Conservation (phyloP, 1,139 yeast genomes). For the Kodamaea plutei region DNA sequence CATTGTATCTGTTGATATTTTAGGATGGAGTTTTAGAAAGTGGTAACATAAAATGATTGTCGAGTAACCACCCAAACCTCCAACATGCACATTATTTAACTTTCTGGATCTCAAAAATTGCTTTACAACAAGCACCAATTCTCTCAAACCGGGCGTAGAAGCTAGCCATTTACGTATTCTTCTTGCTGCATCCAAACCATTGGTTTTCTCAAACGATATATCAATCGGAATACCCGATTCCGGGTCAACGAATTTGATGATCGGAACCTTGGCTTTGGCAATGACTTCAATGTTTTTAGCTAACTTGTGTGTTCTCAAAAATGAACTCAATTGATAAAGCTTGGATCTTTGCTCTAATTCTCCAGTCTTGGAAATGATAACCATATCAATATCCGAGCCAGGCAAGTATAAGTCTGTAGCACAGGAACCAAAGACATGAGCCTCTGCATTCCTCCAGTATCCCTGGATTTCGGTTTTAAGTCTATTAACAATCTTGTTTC, state of each 20-base stretch:
- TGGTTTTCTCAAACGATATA: slow-evolving; percentile 82
- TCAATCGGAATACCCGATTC: slow-evolving; percentile 74
- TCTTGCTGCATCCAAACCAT: slow-evolving; percentile 83
- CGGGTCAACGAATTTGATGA: slow-evolving; percentile 85
- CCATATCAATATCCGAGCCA: slow-evolving; percentile 96
- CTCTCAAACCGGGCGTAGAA: slow-evolving; percentile 76
- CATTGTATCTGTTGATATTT: slow-evolving; percentile 63
- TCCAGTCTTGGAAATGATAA: slow-evolving; percentile 63
- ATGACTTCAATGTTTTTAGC: slow-evolving; percentile 82
- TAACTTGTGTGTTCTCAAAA: slow-evolving; percentile 55
- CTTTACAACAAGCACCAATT: slow-evolving; percentile 77
- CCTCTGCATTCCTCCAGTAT: slow-evolving; percentile 79
- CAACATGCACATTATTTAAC: slow-evolving; percentile 88
- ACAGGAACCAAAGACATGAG: slow-evolving; percentile 89
- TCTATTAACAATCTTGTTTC: slow-evolving; percentile 64
- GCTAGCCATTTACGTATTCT: slow-evolving; percentile 73
- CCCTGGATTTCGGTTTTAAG: slow-evolving; percentile 52
- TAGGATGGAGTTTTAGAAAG: slow-evolving; percentile 77
- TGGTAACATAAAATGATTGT: slow-evolving; percentile 85
- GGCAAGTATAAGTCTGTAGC: slow-evolving; percentile 95
- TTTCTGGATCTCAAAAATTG: slow-evolving; percentile 80
- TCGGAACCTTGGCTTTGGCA: slow-evolving; percentile 92
- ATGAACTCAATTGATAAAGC: slow-evolving; percentile 72
- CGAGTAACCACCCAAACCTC: slow-evolving; percentile 95
- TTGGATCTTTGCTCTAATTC: slow-evolving; percentile 65